These are phyloP conservation scores for Saccharomyces pastorianus DNA, from an alignment of 1,139 yeast genomes.

Conservation along the genomic window DNA sequence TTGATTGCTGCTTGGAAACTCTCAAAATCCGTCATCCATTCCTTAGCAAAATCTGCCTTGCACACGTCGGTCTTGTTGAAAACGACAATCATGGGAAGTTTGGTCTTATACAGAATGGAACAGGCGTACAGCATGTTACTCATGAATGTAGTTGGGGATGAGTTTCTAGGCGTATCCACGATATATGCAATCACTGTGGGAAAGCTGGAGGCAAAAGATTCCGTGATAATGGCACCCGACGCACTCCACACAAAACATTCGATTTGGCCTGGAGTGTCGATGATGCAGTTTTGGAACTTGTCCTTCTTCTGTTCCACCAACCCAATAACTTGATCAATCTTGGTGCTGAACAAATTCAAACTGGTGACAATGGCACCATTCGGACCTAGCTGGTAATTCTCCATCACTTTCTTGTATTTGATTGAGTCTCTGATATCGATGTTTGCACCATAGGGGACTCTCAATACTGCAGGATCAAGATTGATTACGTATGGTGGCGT, in stretches of 20 bases:
- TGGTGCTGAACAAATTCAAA: slow-evolving; percentile 82
- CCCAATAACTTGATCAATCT: slow-evolving; percentile 88
- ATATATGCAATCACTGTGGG: slow-evolving; percentile 95
- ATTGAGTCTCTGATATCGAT: slow-evolving; percentile 95
- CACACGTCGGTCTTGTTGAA: slow-evolving; percentile 91
- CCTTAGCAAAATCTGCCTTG: slow-evolving; percentile 78
- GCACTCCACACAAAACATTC: slow-evolving; percentile 98
- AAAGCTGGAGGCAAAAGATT: slow-evolving; percentile 89
- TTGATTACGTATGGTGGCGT: slow-evolving; percentile 81
- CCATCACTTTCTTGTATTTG: slow-evolving; percentile 94
- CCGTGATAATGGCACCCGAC: slow-evolving; percentile 92
- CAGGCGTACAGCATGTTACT: slow-evolving; percentile 98
- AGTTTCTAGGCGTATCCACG: slow-evolving; percentile 90
- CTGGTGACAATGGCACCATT: slow-evolving; percentile 98
- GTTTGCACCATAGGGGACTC: slow-evolving; percentile 86
- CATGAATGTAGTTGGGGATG: slow-evolving; percentile 94
- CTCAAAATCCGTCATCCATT: slow-evolving; percentile 98
- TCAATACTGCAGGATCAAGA: slow-evolving; percentile 91
- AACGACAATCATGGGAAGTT: slow-evolving; percentile 92
- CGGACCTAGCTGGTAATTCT: slow-evolving; percentile 85
- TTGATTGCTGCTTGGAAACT: slow-evolving; percentile 73
- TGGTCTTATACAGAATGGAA: slow-evolving; percentile 90
- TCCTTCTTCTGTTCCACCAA: slow-evolving; percentile 76
- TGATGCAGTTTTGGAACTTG: slow-evolving; percentile 59
- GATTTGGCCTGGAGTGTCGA: slow-evolving; percentile 98